phyloP scores from a whole-genome alignment of 1,139 yeast species.

The Debaryomyces psychrophilus region DNA sequence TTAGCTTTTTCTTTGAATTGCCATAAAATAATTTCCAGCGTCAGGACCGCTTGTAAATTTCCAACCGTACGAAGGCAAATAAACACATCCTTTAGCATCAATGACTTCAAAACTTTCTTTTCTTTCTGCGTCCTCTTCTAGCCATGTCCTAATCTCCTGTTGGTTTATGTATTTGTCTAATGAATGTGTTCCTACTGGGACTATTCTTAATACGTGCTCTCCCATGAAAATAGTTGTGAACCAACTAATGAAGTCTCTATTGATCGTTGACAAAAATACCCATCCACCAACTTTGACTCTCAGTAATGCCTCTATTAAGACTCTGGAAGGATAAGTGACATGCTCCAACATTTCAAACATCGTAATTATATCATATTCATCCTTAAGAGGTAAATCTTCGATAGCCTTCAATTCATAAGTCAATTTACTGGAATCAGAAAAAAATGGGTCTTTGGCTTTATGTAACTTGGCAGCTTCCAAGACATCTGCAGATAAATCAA shows the following conservation, averaged over 20 bases:
- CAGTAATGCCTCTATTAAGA: slow-evolving; percentile 65
- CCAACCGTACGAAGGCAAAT: slow-evolving; percentile 88
- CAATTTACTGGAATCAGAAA: slow-evolving; percentile 47
- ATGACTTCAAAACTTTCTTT: slow-evolving; percentile 58
- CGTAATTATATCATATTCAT: slow-evolving; percentile 73
- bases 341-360: slow-evolving; percentile 96
- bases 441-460: slow-evolving; percentile 62
- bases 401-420: slow-evolving; percentile 62
- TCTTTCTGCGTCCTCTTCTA: slow-evolving; percentile 36
- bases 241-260: slow-evolving; percentile 87
- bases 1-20: slow-evolving; percentile 52
- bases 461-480: slow-evolving; percentile 79
- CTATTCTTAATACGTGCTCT: slow-evolving; percentile 75
- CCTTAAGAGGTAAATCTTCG: slow-evolving; percentile 54
- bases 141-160: slow-evolving; percentile 70
- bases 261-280: slow-evolving; percentile 86
- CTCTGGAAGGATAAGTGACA: slow-evolving; percentile 79
- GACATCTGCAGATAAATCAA: slow-evolving; percentile 85
- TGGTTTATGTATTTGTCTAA: slow-evolving; percentile 83
- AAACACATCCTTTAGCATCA: slow-evolving; percentile 75
- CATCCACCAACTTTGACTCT: slow-evolving; percentile 81
- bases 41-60: slow-evolving; percentile 58
- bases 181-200: slow-evolving; percentile 92
- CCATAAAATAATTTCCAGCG: slow-evolving; percentile 89
- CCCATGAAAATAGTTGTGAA: slow-evolving; percentile 92